Evolutionary conservation across 257 asterid genomes (phyloP), one percentile per base, ranked within the genome.

Genomic region (Ilex asprella): DNA sequence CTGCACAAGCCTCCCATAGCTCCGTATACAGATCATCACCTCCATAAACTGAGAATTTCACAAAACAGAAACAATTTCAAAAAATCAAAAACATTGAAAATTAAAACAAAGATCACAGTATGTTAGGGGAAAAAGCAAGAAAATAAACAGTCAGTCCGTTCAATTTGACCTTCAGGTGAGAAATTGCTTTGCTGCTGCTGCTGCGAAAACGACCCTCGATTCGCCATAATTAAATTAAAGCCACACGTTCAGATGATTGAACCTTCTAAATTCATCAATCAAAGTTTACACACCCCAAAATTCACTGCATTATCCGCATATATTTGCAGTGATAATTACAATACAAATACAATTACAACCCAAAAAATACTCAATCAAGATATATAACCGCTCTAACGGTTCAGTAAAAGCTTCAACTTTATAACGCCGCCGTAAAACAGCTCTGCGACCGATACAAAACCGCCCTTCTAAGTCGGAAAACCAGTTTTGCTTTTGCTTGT

Each of bases 1-100:
- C 99, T 56, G 99, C 99, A 73, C 99, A 93, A 15, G 84, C 91
- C 84, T 78, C 85, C 99, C 99, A 93, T 56, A 87, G 68, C 78
- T 85, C 96, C 15, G 56, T 80, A 68, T 81, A 87, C 76, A 93
- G 49, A 13, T 75, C 78, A 84, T 85, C 84, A 5, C 70, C 88
- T 64, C 68, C 78, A 62, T 30, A 31, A 10, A 74, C 88, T 83
- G 70, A 64, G 66, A 60, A 67, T 30, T 61, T 58, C 55, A 67
- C 70, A 61, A 47, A 6, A 32, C 39, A 60, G 39, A 13, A 52
- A 59, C 49, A 46, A 16, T 5, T 8, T 46, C 44, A 68, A 60
- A 3, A 0, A 61, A 46, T 7, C 16, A 61, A 27, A 13, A 44
- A 7, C 32, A 29, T 16, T 12, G 30, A 55, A 29, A 57, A 50